These are phyloP conservation scores for Lactifluus volemus DNA, from an alignment of 768 basidiomycete species.

Conservation along the genomic window DNA sequence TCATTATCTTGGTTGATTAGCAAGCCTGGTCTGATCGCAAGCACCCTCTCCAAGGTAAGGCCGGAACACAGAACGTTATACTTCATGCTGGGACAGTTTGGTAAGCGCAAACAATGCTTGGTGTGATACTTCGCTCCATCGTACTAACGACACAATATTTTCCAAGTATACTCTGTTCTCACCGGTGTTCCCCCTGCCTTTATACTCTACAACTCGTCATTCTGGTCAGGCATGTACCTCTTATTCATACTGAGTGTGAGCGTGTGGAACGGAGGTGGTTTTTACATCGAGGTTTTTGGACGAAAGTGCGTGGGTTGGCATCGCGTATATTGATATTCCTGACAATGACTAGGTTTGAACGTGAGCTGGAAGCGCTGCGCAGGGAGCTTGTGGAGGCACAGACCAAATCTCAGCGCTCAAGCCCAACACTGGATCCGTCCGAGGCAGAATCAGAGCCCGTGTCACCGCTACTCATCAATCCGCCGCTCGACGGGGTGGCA, in stretches of 20 bases:
- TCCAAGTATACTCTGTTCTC: constrained; percentile 68
- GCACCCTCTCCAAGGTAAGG: constrained; percentile 50
- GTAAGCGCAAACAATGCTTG: constrained; percentile 32
- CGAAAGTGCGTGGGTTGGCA: constrained; percentile 61
- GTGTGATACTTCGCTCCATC: constrained; percentile 4
- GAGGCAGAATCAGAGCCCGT: constrained; percentile 16
- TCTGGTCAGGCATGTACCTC: constrained; percentile 72
- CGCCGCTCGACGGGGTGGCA: not conserved
- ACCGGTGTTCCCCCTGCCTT: constrained; percentile 84
- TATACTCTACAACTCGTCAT: constrained; percentile 69
- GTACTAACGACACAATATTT: not conserved
- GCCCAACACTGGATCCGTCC: constrained; percentile 11
- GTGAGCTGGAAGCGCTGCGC: constrained; percentile 81
- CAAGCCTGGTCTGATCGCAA: constrained; percentile 78
- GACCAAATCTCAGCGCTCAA: constrained; percentile 10
- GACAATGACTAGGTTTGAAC: constrained; percentile 62
- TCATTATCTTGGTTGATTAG: constrained; percentile 85
- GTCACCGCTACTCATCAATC: constrained; percentile 10
- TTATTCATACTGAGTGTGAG: constrained; percentile 75
- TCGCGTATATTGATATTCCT: not conserved
- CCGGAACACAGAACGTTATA: constrained; percentile 53
- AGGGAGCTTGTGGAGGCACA: constrained; percentile 77
- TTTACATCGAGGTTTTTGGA: constrained; percentile 95
- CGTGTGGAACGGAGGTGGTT: constrained; percentile 94
- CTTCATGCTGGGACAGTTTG: constrained; percentile 82